Evolutionary conservation across 2,329 filamentous ascomycete genomes (phyloP).

Genomic region (Pseudogymnoascus sp.): DNA sequence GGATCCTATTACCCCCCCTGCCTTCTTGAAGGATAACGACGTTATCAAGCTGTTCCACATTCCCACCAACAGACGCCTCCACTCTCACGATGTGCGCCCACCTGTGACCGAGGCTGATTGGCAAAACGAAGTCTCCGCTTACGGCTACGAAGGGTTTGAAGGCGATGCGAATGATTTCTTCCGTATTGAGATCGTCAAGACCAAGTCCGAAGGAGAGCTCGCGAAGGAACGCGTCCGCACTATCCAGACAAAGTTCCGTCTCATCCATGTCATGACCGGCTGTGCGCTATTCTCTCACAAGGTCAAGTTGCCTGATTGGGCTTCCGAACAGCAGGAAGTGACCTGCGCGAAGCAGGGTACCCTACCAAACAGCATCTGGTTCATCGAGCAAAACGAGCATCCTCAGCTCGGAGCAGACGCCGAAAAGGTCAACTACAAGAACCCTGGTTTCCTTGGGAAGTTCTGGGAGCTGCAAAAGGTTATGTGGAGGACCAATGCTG

Average conservation of each 20-base stretch:
- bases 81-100: slow-evolving; percentile 89
- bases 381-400: slow-evolving; percentile 85
- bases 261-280: slow-evolving; percentile 93
- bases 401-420: slow-evolving; percentile 64
- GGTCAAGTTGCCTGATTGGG: slow-evolving; percentile 97
- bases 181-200: slow-evolving; percentile 89
- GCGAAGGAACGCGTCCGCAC: slow-evolving; percentile 83
- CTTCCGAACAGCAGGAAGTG: slow-evolving; percentile 97
- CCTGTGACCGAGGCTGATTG: slow-evolving; percentile 82
- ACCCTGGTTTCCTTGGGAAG: slow-evolving; percentile 93
- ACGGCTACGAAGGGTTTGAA: slow-evolving; percentile 93
- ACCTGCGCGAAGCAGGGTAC: slow-evolving; percentile 89
- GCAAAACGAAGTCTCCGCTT: slow-evolving; percentile 95
- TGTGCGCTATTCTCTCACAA: slow-evolving; percentile 97
- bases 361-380: slow-evolving; percentile 95
- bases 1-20: slow-evolving; percentile 61
- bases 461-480: slow-evolving; percentile 96
- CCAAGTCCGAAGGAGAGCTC: slow-evolving; percentile 67
- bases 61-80: slow-evolving; percentile 77
- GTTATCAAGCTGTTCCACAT: slow-evolving; percentile 77
- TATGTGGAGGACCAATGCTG: slow-evolving; percentile 98
- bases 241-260: slow-evolving; percentile 92
- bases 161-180: slow-evolving; percentile 96
- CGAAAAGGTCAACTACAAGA: slow-evolving; percentile 92
- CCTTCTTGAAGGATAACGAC: slow-evolving; percentile 69